Conservation (phyloP, 2,329 filamentous ascomycete species). For the Torrubiellomyces zombiae region DNA sequence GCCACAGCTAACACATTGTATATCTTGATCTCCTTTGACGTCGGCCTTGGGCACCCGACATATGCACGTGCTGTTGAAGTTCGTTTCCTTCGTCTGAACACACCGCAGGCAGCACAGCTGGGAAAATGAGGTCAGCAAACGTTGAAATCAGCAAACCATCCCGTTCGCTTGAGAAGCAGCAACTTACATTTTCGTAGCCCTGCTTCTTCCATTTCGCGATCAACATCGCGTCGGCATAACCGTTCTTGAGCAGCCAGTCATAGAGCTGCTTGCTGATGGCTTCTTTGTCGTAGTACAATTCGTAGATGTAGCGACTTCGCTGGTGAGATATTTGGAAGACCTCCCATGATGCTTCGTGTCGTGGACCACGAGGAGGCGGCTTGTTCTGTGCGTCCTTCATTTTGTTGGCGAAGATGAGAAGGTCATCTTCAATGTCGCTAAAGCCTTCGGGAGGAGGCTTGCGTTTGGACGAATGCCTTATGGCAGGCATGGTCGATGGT, state of each 20-base stretch:
- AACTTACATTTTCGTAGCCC: conserved; percentile 81
- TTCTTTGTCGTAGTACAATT: conserved; percentile 95
- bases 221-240: conserved; percentile 83
- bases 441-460: conserved; percentile 78
- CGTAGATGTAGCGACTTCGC: conserved; percentile 83
- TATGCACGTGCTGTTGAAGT: conserved; percentile 95
- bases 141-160: not conserved
- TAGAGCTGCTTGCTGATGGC: conserved; percentile 86
- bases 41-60: conserved; percentile 84
- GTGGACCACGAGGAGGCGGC: conserved; percentile 59
- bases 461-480: conserved; percentile 57
- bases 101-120: conserved; percentile 88
- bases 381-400: conserved; percentile 94
- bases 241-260: conserved; percentile 92
- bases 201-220: conserved; percentile 99
- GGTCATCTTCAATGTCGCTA: conserved; percentile 73
- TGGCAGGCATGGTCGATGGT: conserved; percentile 69
- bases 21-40: conserved; percentile 75
- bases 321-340: conserved; percentile 96
- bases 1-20: conserved; percentile 90
- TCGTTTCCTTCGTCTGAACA: conserved; percentile 99
- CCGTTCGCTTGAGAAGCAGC: too few relatives aligned
- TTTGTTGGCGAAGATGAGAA: conserved; percentile 74
- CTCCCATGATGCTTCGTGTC: conserved; percentile 88
- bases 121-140: conserved; percentile 10